Evolutionary conservation across 169 alveolate species (phyloP).

Genomic region (Ichthyophthirius multifiliis): DNA sequence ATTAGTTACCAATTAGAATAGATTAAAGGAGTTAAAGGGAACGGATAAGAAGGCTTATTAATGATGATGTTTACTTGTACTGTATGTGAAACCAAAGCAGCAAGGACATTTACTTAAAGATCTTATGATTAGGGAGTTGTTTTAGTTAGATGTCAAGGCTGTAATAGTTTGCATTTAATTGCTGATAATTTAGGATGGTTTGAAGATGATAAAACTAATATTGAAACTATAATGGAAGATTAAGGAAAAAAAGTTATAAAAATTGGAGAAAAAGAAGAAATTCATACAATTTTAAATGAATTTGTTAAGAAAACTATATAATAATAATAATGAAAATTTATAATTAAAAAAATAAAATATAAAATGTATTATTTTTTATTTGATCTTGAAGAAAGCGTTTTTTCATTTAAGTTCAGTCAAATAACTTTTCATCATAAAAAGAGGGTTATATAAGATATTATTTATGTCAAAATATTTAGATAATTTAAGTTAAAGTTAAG

Average conservation of each 20-base stretch:
- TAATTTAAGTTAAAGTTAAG: not conserved
- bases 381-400: too few relatives aligned
- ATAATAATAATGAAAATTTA: too few relatives aligned
- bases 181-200: slow-evolving; percentile 88
- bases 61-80: slow-evolving; percentile 78
- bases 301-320: not conserved
- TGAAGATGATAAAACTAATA: slow-evolving; percentile 48
- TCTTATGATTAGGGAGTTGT: slow-evolving; percentile 83
- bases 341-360: too few relatives aligned
- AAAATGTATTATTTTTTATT: too few relatives aligned
- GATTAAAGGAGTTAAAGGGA: slow-evolving; percentile 7
- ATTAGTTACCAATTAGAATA: not conserved
- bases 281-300: slow-evolving; percentile 5
- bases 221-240: slow-evolving; percentile 56
- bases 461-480: not conserved
- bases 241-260: slow-evolving; percentile 38
- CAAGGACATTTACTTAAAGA: slow-evolving; percentile 71
- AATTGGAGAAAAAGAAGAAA: slow-evolving; percentile 21
- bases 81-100: slow-evolving; percentile 64
- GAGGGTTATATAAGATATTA: not conserved
- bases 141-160: slow-evolving; percentile 74
- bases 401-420: too few relatives aligned
- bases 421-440: too few relatives aligned
- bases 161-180: slow-evolving; percentile 76
- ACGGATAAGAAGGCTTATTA: slow-evolving; percentile 44